These are phyloP conservation scores for Cryptosporidium tyzzeri DNA, from an alignment of 169 alveolate species.

Conservation along the genomic window DNA sequence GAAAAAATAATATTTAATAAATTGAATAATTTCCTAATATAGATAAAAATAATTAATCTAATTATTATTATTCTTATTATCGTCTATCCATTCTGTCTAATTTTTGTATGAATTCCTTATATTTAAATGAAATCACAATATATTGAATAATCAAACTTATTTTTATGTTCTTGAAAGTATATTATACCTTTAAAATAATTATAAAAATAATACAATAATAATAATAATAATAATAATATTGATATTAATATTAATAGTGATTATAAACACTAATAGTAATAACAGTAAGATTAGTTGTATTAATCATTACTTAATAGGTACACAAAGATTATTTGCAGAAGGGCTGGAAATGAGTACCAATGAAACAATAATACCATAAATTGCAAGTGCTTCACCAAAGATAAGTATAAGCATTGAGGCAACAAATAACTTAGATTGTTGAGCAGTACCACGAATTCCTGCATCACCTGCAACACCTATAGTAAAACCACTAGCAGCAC, in stretches of 20 bases:
- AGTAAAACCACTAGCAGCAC: slow-evolving; percentile 90
- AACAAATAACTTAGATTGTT: slow-evolving; percentile 87
- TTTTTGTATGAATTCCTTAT: background rate
- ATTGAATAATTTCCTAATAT: background rate
- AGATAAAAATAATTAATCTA: background rate
- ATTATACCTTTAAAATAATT: background rate
- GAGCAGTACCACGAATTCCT: slow-evolving; percentile 90
- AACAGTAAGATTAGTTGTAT: background rate
- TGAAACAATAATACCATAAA: slow-evolving; percentile 88
- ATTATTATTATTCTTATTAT: too few relatives aligned
- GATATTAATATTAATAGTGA: background rate
- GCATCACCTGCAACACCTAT: slow-evolving; percentile 92
- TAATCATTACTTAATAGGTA: slow-evolving; percentile 28
- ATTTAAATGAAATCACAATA: too few relatives aligned
- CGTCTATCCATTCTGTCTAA: background rate
- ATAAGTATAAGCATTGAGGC: slow-evolving; percentile 90
- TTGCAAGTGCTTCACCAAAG: slow-evolving; percentile 91
- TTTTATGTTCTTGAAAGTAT: background rate
- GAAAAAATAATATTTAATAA: too few relatives aligned
- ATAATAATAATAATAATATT: too few relatives aligned
- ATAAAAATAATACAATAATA: too few relatives aligned
- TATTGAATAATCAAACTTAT: background rate
- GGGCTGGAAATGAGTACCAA: slow-evolving; percentile 80
- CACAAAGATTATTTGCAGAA: slow-evolving; percentile 15
- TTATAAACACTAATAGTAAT: background rate